These are phyloP conservation scores for Capsella bursapastoris DNA, from an alignment of 345 rosid genomes.

Conservation along the genomic window DNA sequence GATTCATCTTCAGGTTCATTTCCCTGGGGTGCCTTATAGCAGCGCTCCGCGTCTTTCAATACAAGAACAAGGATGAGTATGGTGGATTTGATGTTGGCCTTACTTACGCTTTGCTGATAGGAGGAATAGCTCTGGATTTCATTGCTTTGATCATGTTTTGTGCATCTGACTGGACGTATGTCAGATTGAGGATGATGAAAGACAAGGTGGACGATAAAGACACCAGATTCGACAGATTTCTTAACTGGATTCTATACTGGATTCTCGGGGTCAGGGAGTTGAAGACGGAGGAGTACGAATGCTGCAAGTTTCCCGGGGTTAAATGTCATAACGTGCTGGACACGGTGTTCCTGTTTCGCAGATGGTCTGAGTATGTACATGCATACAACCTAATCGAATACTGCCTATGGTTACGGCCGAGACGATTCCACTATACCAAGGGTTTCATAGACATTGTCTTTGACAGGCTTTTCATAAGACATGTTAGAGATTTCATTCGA, in stretches of 20 bases:
- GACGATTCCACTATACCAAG: conserved; percentile 36
- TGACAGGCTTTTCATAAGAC: background rate
- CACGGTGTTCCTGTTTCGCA: conserved; percentile 45
- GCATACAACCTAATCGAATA: conserved; percentile 57
- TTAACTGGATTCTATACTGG: conserved; percentile 32
- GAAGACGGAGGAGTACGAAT: background rate
- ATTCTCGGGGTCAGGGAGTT: conserved; percentile 35
- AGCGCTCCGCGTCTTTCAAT: conserved; percentile 24
- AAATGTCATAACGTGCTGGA: conserved; percentile 19
- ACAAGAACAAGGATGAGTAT: background rate
- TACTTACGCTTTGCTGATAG: conserved; percentile 46
- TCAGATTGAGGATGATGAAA: conserved; percentile 29
- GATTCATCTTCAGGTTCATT: conserved; percentile 36
- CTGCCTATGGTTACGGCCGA: conserved; percentile 45
- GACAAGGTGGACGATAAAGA: conserved; percentile 18
- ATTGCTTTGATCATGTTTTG: conserved; percentile 54
- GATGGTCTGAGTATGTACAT: conserved; percentile 61
- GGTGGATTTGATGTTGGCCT: conserved; percentile 39
- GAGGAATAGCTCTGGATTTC: conserved; percentile 43
- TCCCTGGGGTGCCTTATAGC: conserved; percentile 21
- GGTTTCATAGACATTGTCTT: background rate
- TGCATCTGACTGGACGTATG: conserved; percentile 66
- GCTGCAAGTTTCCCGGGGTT: background rate
- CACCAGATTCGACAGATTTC: background rate
- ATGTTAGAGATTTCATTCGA: no score